phyloP scores from a whole-genome alignment of 495 filamentous ascomycete genomes.

The Penicillium riverlandense region DNA sequence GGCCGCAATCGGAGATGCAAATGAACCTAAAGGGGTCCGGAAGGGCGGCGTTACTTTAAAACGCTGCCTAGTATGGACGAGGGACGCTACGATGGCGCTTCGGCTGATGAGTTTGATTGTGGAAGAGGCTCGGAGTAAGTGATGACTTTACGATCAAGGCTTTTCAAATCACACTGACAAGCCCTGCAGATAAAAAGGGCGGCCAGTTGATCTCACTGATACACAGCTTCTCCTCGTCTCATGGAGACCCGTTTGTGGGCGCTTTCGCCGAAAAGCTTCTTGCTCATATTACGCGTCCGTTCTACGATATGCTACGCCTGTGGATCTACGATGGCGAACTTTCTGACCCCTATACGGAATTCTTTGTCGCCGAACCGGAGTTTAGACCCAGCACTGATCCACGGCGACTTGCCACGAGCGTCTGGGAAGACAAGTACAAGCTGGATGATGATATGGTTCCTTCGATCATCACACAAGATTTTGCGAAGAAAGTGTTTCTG shows the following conservation, averaged over 20 bases:
- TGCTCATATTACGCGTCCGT: slow-evolving; percentile 85
- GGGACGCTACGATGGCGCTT: slow-evolving; percentile 93
- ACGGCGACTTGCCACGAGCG: slow-evolving; percentile 69
- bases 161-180: slow-evolving; percentile 12
- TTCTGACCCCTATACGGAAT: slow-evolving; percentile 90
- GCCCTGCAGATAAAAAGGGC: slow-evolving; percentile 60
- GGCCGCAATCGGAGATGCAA: slow-evolving; percentile 58
- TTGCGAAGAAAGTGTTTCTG: slow-evolving; percentile 90
- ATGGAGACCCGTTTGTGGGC: slow-evolving; percentile 91
- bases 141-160: background rate
- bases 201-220: slow-evolving; percentile 92
- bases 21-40: slow-evolving; percentile 56
- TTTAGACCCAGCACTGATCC: slow-evolving; percentile 39
- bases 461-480: slow-evolving; percentile 83
- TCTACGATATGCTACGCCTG: slow-evolving; percentile 90
- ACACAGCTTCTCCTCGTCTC: slow-evolving; percentile 84
- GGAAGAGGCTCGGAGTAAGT: slow-evolving; percentile 72
- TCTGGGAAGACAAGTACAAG: slow-evolving; percentile 98
- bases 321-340: slow-evolving; percentile 99
- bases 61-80: slow-evolving; percentile 92
- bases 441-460: slow-evolving; percentile 81
- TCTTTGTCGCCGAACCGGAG: slow-evolving; percentile 82
- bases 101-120: slow-evolving; percentile 91
- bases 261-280: slow-evolving; percentile 91
- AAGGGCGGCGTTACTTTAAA: slow-evolving; percentile 95